These are phyloP conservation scores for Candida ponderosae DNA, from an alignment of 805 yeast genomes.

Conservation along the genomic window DNA sequence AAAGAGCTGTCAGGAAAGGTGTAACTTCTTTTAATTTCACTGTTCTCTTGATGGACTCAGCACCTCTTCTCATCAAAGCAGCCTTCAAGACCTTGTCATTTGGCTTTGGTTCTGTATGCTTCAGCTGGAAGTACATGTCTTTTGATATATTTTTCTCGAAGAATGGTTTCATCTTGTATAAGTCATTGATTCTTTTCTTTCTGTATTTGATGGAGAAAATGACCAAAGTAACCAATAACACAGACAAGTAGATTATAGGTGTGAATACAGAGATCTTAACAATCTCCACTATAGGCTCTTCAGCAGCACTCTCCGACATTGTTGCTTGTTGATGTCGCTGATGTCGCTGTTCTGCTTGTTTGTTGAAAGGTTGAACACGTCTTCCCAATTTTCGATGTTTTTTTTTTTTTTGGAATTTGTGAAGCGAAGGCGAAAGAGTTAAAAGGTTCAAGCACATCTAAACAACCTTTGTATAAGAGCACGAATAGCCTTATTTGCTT, in stretches of 20 bases:
- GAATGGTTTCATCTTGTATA: conserved; percentile 60
- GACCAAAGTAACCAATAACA: conserved; percentile 57
- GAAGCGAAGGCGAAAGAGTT: too few relatives aligned
- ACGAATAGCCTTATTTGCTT: too few relatives aligned
- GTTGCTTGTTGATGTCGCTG: too few relatives aligned
- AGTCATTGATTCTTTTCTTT: conserved; percentile 38
- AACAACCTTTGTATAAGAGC: too few relatives aligned
- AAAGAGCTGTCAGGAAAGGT: conserved; percentile 59
- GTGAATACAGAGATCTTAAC: conserved; percentile 48
- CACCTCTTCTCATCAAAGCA: conserved; percentile 62
- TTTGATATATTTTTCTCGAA: conserved; percentile 63
- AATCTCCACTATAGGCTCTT: conserved; percentile 1
- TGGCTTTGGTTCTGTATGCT: conserved; percentile 45
- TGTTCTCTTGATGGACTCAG: conserved; percentile 80
- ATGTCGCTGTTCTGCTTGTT: too few relatives aligned
- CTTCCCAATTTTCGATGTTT: too few relatives aligned
- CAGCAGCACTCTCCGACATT: not conserved
- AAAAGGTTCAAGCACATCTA: too few relatives aligned
- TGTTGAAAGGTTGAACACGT: too few relatives aligned
- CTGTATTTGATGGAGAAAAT: conserved; percentile 67
- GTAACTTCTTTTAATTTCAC: conserved; percentile 76
- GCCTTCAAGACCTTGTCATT: conserved; percentile 75
- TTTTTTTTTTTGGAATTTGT: too few relatives aligned
- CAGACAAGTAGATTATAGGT: conserved; percentile 69
- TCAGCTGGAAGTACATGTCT: conserved; percentile 54